Conservation (phyloP, 768 basidiomycete species). For the Boletellus sp. region DNA sequence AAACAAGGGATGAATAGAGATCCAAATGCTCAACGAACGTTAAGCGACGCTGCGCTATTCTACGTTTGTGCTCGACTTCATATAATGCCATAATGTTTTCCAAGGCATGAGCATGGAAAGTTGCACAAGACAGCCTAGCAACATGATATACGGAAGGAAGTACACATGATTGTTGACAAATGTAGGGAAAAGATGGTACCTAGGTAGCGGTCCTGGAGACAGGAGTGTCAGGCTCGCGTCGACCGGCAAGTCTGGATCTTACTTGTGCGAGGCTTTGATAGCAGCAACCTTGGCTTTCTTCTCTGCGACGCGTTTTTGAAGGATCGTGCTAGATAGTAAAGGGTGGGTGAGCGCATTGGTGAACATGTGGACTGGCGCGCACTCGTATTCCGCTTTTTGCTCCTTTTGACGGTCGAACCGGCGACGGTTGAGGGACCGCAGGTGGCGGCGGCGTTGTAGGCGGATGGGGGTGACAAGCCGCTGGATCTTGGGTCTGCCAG, state of each 20-base stretch:
- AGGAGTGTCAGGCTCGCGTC: background rate
- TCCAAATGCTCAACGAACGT: background rate
- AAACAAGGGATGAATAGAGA: too few species aligned
- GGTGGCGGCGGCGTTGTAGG: slow-evolving; percentile 94
- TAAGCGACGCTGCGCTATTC: background rate
- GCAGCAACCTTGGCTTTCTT: slow-evolving; percentile 90
- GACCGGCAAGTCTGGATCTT: slow-evolving; percentile 12
- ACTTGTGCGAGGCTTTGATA: slow-evolving; percentile 81
- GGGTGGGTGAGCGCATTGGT: background rate
- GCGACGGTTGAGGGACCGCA: slow-evolving; percentile 83
- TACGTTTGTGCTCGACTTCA: background rate
- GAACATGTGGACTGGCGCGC: slow-evolving; percentile 20
- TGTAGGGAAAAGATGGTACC: background rate
- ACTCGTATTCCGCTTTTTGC: slow-evolving; percentile 94
- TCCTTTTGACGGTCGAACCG: slow-evolving; percentile 90
- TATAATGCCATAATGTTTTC: background rate
- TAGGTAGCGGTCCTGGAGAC: slow-evolving; percentile 18
- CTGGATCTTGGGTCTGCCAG: slow-evolving; percentile 86
- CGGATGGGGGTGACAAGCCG: slow-evolving; percentile 92
- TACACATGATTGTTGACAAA: slow-evolving; percentile 14
- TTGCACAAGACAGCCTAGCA: slow-evolving; percentile 21
- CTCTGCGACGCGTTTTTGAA: slow-evolving; percentile 89
- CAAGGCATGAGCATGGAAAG: slow-evolving; percentile 11
- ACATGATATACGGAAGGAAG: slow-evolving; percentile 19
- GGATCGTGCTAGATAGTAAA: slow-evolving; percentile 45